phyloP scores from a whole-genome alignment of 2,329 filamentous ascomycete genomes.

The Fusarium multiceps region DNA sequence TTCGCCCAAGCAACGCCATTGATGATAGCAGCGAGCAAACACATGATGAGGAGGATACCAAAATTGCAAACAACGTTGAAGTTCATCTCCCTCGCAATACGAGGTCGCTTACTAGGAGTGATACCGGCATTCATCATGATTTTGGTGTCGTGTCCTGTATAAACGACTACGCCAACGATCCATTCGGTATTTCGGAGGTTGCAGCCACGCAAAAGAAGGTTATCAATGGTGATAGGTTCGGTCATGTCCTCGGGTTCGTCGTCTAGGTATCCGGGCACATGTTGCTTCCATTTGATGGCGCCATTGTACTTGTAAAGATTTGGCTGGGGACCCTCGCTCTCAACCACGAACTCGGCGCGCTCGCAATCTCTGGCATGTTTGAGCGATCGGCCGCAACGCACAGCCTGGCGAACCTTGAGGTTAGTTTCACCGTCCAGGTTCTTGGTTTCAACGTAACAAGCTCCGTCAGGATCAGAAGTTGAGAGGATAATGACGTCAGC shows the following conservation, averaged over 20 bases:
- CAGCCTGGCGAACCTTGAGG: slow-evolving; percentile 90
- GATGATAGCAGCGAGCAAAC: slow-evolving; percentile 83
- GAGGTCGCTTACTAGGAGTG: slow-evolving; percentile 92
- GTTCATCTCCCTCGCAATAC: slow-evolving; percentile 93
- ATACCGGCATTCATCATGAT: slow-evolving; percentile 99
- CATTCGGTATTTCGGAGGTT: slow-evolving; percentile 96
- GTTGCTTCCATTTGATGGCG: slow-evolving; percentile 87
- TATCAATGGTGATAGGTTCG: slow-evolving; percentile 95
- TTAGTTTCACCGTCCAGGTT: slow-evolving; percentile 98
- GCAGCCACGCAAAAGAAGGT: slow-evolving; percentile 91
- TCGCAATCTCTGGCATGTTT: slow-evolving; percentile 95
- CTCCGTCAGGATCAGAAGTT: slow-evolving; percentile 92
- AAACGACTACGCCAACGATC: slow-evolving; percentile 91
- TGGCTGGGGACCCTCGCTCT: slow-evolving; percentile 90
- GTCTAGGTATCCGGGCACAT: slow-evolving; percentile 70
- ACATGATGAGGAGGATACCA: slow-evolving; percentile 87
- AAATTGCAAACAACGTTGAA: slow-evolving; percentile 99
- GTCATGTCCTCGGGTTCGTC: slow-evolving; percentile 80
- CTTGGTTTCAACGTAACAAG: slow-evolving; percentile 98
- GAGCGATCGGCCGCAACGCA: slow-evolving; percentile 84
- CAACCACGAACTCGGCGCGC: slow-evolving; percentile 84
- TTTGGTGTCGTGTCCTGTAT: slow-evolving; percentile 96
- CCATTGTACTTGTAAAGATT: slow-evolving; percentile 97
- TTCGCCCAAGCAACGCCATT: slow-evolving; percentile 86
- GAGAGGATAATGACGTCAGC: slow-evolving; percentile 93